Evolutionary conservation across 2,329 filamentous ascomycete genomes (phyloP), one percentile per base, ranked within the genome.

Genomic region (Exutisphaerella laricina): DNA sequence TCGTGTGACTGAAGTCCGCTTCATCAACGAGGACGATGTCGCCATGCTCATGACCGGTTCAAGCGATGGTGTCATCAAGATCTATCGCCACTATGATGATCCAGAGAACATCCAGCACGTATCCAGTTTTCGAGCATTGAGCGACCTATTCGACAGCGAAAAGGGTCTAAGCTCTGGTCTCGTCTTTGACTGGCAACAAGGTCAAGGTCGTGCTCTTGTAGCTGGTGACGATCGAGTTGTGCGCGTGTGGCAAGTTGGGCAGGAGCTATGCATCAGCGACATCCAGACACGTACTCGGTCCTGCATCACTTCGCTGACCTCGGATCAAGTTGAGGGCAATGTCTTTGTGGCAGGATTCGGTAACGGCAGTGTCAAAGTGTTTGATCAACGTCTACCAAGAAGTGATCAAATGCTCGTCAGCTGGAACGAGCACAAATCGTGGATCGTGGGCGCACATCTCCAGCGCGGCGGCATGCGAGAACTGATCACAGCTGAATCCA

Each of bases 171-270:
- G 95, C 63, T 89, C 89, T 1, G 92, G 92, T 16, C 84, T 98
- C 67, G 90, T 97, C 18, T 94, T 97, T 62, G 90, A 98, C 64
- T 98, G 92, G 92, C 90, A 97, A 64, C 92, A 98, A 68, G 89
- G 94, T n/a, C 87, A 88, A 55, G 92, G 92, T 5, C 86, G 88
- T 48, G 83, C 94, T 5, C 75, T 98, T n/a, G 92, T 97, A 22
- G 92, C 92, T 8, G 92, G 92, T 32, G 92, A 98, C 62, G 88
- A 96, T 41, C 86, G 92, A 45, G 86, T 96, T 23, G 96, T 98
- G 56, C 79, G 89, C 25, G 87, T 97, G 23, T 98, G 92, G 92
- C 92, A 94, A 60, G 90, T 90, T 12, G 88, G 87, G 5, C 85
- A 87, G 31, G 92, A 98, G 71, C 84, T 92, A 26, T 97, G 90